Evolutionary conservation across 768 basidiomycete genomes (phyloP).

Genomic region (Boletus vinaceobasis): DNA sequence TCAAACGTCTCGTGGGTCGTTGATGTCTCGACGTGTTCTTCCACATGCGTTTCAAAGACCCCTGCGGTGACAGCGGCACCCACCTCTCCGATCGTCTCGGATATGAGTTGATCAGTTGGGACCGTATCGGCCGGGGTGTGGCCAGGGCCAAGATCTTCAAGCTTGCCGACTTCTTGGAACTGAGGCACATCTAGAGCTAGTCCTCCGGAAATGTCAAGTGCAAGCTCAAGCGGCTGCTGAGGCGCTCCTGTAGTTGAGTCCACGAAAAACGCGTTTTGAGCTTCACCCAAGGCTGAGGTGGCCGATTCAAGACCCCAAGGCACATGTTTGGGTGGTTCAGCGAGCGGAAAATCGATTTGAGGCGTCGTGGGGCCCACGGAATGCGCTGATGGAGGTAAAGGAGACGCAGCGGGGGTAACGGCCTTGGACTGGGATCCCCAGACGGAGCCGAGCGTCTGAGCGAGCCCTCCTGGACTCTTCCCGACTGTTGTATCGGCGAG

Average conservation of each 20-base stretch:
- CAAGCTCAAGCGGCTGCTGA: neutral
- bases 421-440: conserved; percentile 43
- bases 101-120: conserved; percentile 20
- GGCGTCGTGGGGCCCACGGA: conserved; percentile 26
- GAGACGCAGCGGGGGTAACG: conserved; percentile 28
- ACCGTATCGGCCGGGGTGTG: conserved; percentile 30
- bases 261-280: neutral
- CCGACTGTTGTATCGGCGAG: conserved; percentile 36
- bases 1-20: conserved; percentile 7
- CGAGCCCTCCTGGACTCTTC: conserved; percentile 38
- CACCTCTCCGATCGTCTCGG: conserved; percentile 1
- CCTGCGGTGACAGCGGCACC: neutral
- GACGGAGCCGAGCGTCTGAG: conserved; percentile 42
- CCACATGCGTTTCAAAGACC: neutral
- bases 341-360: conserved; percentile 8
- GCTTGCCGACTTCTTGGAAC: neutral
- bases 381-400: conserved; percentile 19
- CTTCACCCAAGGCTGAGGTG: conserved; percentile 15
- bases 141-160: conserved; percentile 8
- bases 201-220: neutral
- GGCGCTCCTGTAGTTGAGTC: neutral
- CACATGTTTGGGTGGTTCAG: neutral
- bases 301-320: conserved; percentile 7
- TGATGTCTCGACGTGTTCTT: conserved; percentile 9
- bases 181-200: conserved; percentile 17